A percentile compares a stretch with the other conserved stretches of the same genome.
These are phyloP conservation scores for Quercus parvula DNA, from an alignment of 306 rosid species.

Conservation along the genomic window DNA sequence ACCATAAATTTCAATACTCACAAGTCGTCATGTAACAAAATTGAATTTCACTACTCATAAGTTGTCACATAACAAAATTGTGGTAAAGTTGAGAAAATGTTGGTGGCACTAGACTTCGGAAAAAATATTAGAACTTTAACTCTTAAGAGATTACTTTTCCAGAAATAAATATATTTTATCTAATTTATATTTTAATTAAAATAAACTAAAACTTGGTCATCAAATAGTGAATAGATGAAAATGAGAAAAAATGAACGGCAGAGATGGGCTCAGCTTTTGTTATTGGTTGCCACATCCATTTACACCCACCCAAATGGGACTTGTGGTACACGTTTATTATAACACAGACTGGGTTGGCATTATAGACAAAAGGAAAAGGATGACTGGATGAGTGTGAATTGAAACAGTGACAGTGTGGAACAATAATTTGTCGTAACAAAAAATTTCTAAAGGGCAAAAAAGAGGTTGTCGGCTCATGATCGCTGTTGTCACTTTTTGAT, in stretches of 20 bases:
- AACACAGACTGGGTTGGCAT: not conserved
- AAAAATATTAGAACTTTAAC: no score
- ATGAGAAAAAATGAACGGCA: not conserved
- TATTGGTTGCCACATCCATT: not conserved
- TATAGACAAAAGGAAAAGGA: not conserved
- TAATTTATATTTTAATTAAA: no score
- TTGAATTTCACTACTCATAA: rapidly evolving
- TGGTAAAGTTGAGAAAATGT: rapidly evolving
- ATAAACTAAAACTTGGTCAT: no score
- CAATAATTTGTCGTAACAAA: not conserved
- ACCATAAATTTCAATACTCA: rapidly evolving
- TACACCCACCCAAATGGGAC: no score
- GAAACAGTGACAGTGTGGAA: not conserved
- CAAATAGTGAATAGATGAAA: not conserved
- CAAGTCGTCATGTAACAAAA: rapidly evolving
- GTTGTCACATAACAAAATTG: rapidly evolving
- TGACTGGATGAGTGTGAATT: no score
- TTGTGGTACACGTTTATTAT: no score
- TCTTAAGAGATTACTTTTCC: no score
- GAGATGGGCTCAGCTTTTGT: not conserved
- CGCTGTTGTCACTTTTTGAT: slow-evolving; percentile 32
- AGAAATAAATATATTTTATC: no score
- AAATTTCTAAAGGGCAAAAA: slow-evolving; percentile 18
- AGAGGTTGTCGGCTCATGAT: slow-evolving; percentile 33
- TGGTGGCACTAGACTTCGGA: rapidly evolving